Conservation (phyloP, 768 basidiomycete genomes). For the Termitomyces sp. region DNA sequence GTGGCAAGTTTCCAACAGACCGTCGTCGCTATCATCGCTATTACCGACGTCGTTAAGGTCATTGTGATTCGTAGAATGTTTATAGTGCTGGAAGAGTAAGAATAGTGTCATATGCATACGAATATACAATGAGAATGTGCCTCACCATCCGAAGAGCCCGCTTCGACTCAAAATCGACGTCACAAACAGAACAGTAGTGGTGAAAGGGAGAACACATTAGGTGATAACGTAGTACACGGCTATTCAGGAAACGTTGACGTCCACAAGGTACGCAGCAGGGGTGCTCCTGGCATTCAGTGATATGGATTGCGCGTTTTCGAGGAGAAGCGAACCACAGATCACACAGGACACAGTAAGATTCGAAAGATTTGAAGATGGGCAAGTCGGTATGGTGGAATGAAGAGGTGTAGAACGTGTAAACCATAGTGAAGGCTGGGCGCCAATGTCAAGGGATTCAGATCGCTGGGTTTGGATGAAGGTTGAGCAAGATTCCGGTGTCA, state of each 20-base stretch:
- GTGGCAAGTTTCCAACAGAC: constrained; percentile 7
- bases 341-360: constrained; percentile 18
- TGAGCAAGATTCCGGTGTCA: not conserved
- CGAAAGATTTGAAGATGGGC: not conserved
- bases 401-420: not conserved
- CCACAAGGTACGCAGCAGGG: constrained; percentile 19
- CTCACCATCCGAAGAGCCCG: constrained; percentile 16
- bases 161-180: constrained; percentile 16
- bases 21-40: constrained; percentile 14
- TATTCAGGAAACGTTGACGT: constrained; percentile 15
- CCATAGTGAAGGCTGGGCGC: not conserved
- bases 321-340: constrained; percentile 17
- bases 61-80: constrained; percentile 14
- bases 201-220: constrained; percentile 18
- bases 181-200: constrained; percentile 19
- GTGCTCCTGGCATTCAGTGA: constrained; percentile 11
- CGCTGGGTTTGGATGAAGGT: not conserved
- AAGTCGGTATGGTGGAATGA: not conserved
- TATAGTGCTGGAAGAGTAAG: constrained; percentile 13
- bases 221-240: constrained; percentile 18
- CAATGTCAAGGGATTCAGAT: not conserved
- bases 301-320: constrained; percentile 15
- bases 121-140: not conserved
- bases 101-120: not conserved
- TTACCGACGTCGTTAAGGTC: constrained; percentile 8